Evolutionary conservation across 495 filamentous ascomycete genomes (phyloP).

Genomic region (Aspergillus diversus): DNA sequence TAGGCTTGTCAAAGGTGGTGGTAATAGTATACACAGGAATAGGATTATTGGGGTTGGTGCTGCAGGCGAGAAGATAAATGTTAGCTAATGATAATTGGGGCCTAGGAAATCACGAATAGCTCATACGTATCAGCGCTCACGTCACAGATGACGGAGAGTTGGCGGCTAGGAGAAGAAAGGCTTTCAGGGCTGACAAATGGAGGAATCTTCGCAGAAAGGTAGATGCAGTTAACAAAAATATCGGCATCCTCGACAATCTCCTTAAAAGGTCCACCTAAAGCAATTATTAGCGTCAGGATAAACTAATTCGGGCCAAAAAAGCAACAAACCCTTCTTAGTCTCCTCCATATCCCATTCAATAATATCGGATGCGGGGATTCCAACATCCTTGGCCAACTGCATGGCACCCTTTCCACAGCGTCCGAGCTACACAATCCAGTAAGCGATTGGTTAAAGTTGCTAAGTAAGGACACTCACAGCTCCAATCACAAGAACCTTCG

Average conservation of each 20-base stretch:
- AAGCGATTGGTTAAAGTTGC: neutral
- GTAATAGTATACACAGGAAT: slow-evolving; percentile 84
- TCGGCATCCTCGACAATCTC: slow-evolving; percentile 74
- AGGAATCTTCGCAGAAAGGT: slow-evolving; percentile 70
- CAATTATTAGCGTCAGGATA: slow-evolving; percentile 1
- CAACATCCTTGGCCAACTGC: slow-evolving; percentile 74
- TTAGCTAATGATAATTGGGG: too few species aligned
- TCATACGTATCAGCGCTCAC: slow-evolving; percentile 71
- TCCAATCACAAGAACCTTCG: slow-evolving; percentile 63
- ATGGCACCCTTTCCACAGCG: slow-evolving; percentile 88
- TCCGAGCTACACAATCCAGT: slow-evolving; percentile 54
- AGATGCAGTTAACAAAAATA: slow-evolving; percentile 94
- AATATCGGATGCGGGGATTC: slow-evolving; percentile 72
- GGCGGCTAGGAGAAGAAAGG: slow-evolving; percentile 68
- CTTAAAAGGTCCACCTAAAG: slow-evolving; percentile 74
- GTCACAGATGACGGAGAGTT: slow-evolving; percentile 85
- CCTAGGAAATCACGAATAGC: too few species aligned
- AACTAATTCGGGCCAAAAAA: neutral
- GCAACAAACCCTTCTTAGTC: slow-evolving; percentile 57
- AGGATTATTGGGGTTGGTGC: slow-evolving; percentile 73
- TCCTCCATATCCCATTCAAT: slow-evolving; percentile 93
- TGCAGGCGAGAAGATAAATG: slow-evolving; percentile 10
- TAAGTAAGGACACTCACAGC: slow-evolving; percentile 42
- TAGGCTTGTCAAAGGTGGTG: slow-evolving; percentile 84
- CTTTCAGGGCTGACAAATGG: slow-evolving; percentile 69